Evolutionary conservation across 2,329 filamentous ascomycete species (phyloP), one percentile per base, ranked within the genome.

Genomic region (Claviceps sorghi): DNA sequence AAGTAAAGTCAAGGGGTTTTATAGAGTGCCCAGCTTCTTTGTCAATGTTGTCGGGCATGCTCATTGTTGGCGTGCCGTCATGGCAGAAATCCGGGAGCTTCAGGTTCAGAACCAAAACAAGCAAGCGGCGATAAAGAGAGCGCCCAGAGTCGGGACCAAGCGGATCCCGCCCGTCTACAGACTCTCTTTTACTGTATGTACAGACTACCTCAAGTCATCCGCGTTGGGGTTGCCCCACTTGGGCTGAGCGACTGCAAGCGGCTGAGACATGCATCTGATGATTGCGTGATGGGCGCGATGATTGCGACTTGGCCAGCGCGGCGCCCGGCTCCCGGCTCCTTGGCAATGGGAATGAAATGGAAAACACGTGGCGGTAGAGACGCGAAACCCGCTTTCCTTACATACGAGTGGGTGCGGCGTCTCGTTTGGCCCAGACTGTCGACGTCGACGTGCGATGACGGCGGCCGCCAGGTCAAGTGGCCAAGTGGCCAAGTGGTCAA

Each of bases 241-340:
- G 15, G 11, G 26, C 29, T 8, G 4, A 8, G 22, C 15, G 15
- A 38, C 44, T 19, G 26, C 26, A 30, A 32, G 44, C 44, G 17
- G 22, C 26, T 11, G 29, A 46, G 26, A 32, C 8, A 9, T 30
- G 6, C 5, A 32, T n/a, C 26, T 30, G 26, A 26, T 38, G 21
- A 52, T 52, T 48, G 50, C 51, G 51, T 52, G 40, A 48, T 52
- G 19, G 10, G 36, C 44, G 40, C 29, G 10, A 46, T 26, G 36
- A 44, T 52, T 52, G 8, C 36, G 17, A 5, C 36, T 38, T 38
- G 36, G 4, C 7, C 36, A 6, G 36, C 21, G 30, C 15, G 26
- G 26, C 26, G 26, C 26, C n/a, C n/a, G n/a, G n/a, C n/a, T n/a
- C n/a, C n/a, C 26, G 26, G 26, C 26, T 26, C 3, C 26, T 26